Evolutionary conservation across 2,329 filamentous ascomycete species (phyloP).

Genomic region (Xylariaceae sp.): DNA sequence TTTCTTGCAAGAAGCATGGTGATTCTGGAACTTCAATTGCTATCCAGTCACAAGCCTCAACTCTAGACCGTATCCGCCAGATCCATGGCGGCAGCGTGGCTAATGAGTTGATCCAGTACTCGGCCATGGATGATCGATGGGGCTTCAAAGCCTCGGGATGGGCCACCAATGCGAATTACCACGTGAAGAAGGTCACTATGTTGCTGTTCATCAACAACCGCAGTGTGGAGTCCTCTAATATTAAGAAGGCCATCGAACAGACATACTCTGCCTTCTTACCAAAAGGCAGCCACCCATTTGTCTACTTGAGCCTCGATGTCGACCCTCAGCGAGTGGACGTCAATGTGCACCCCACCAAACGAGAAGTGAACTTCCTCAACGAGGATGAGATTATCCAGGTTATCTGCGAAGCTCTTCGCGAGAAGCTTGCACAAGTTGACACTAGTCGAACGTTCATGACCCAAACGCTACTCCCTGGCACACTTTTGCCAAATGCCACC

Average conservation of each 20-base stretch:
- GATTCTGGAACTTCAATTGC: conserved; percentile 81
- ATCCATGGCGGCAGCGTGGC: conserved; percentile 82
- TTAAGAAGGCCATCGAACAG: conserved; percentile 89
- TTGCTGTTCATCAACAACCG: conserved; percentile 96
- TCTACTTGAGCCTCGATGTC: conserved; percentile 89
- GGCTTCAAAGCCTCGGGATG: conserved; percentile 80
- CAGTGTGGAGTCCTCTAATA: conserved; percentile 81
- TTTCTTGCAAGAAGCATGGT: conserved; percentile 95
- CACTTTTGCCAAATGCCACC: conserved; percentile 34
- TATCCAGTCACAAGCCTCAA: conserved; percentile 69
- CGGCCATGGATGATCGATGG: conserved; percentile 69
- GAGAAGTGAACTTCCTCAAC: conserved; percentile 95
- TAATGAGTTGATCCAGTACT: conserved; percentile 80
- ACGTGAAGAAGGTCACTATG: conserved; percentile 82
- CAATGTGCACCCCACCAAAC: conserved; percentile 95
- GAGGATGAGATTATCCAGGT: conserved; percentile 92
- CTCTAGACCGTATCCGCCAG: conserved; percentile 81
- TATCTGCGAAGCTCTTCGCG: conserved; percentile 77
- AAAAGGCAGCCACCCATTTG: conserved; percentile 90
- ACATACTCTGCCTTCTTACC: conserved; percentile 84
- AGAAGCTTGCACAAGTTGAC: conserved; percentile 80
- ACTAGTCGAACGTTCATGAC: conserved; percentile 93
- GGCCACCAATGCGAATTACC: conserved; percentile 91
- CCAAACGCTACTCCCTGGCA: conserved; percentile 80
- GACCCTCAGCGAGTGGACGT: conserved; percentile 92